phyloP scores from a whole-genome alignment of 2,329 filamentous ascomycete genomes.

The Aureobasidium pullulans region DNA sequence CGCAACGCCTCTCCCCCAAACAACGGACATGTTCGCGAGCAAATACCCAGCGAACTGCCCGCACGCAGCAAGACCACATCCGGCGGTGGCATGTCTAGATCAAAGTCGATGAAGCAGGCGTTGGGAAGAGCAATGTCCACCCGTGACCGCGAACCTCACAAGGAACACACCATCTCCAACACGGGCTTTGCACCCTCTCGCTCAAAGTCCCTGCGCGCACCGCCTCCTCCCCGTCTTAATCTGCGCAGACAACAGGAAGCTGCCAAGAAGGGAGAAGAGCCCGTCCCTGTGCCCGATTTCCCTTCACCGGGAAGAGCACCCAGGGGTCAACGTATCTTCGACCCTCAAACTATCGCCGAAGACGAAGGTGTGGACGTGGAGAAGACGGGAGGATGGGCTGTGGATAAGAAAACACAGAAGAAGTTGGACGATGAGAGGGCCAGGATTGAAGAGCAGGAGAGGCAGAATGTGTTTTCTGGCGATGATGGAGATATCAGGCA shows the following conservation, averaged over 20 bases:
- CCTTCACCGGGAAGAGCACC: conserved; percentile 1
- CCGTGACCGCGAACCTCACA: background rate
- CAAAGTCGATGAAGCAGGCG: conserved; percentile 1
- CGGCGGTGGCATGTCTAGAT: background rate
- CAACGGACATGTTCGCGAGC: background rate
- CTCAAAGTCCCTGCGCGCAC: conserved; percentile 6
- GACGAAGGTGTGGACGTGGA: conserved; percentile 9
- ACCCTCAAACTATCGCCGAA: conserved; percentile 3
- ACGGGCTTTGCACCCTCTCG: conserved; percentile 5
- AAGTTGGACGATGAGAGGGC: conserved; percentile 5
- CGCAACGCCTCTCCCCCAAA: background rate
- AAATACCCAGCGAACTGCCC: background rate
- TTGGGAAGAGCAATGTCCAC: background rate
- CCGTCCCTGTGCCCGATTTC: background rate
- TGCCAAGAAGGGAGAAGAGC: background rate
- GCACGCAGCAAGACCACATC: background rate
- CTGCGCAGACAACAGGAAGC: background rate
- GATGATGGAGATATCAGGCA: conserved; percentile 4
- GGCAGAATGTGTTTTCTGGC: background rate
- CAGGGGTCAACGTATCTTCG: conserved; percentile 6
- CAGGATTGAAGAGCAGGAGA: conserved; percentile 3
- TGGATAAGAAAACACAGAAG: conserved; percentile 7
- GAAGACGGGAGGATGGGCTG: conserved; percentile 9
- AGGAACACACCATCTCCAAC: background rate
- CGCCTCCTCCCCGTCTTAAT: background rate